Percentiles rank a stretch among this genome's conserved stretches.
Conservation (phyloP, 306 rosid species). For the Trifolium dubium region DNA sequence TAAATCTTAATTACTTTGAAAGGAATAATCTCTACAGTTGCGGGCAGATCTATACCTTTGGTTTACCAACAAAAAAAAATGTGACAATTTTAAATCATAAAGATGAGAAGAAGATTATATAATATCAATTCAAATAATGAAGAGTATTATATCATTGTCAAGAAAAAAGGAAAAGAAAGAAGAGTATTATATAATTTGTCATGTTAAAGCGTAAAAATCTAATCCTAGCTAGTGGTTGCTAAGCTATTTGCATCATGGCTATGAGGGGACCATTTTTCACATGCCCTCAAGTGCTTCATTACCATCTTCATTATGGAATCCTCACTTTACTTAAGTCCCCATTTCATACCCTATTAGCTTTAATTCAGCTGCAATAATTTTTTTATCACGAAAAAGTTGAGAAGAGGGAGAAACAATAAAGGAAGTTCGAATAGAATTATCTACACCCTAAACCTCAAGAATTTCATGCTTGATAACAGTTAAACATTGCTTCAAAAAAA, state of each 20-base stretch:
- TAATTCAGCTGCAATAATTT: slow-evolving; percentile 34
- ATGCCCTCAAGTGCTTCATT: slow-evolving; percentile 59
- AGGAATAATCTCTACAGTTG: no score
- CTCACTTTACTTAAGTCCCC: slow-evolving; percentile 51
- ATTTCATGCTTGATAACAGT: no score
- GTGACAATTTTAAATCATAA: background rate
- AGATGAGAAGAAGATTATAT: background rate
- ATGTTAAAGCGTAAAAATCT: slow-evolving; percentile 43
- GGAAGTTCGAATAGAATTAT: slow-evolving; percentile 15
- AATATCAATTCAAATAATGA: no score
- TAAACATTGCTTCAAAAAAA: no score
- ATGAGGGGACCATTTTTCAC: slow-evolving; percentile 58
- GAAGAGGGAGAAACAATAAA: slow-evolving; percentile 21
- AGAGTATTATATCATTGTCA: no score
- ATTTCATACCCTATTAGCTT: slow-evolving; percentile 50
- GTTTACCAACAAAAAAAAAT: no score
- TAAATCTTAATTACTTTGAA: no score
- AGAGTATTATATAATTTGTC: slow-evolving; percentile 28
- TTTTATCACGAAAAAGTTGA: background rate
- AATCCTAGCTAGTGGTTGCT: slow-evolving; percentile 40
- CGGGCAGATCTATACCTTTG: no score
- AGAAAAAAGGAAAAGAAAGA: slow-evolving; percentile 23
- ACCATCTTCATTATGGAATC: slow-evolving; percentile 59
- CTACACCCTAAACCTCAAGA: background rate
- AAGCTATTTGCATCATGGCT: slow-evolving; percentile 51